Conservation (phyloP, 805 yeast species). For the Sugiyamaella boreocaroliniensis region DNA sequence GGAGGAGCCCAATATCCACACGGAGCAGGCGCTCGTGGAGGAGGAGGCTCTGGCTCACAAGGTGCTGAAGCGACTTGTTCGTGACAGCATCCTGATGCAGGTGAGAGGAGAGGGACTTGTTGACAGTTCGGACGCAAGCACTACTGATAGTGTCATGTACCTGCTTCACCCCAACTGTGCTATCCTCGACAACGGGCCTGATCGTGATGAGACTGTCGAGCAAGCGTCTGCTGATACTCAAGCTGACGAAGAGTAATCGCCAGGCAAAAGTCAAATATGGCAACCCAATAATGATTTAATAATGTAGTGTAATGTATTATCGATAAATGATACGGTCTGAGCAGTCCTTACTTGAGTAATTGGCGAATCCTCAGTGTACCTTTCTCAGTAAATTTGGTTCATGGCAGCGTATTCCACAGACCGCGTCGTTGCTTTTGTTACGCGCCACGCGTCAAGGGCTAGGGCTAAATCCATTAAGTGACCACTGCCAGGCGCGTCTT, state of each 20-base stretch:
- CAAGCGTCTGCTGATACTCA: background rate
- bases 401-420: no score
- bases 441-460: no score
- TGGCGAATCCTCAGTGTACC: no score
- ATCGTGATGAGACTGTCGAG: background rate
- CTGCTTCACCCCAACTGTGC: slow-evolving; percentile 32
- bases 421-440: no score
- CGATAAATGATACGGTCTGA: no score
- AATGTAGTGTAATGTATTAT: background rate
- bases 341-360: no score
- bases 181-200: slow-evolving; percentile 5
- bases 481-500: no score
- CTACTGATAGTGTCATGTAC: slow-evolving; percentile 19
- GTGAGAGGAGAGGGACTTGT: slow-evolving; percentile 39
- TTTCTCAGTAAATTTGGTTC: no score
- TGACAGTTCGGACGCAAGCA: background rate
- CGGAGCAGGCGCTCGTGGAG: slow-evolving; percentile 62
- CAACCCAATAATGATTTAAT: background rate
- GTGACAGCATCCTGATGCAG: slow-evolving; percentile 75
- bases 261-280: no score
- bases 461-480: no score
- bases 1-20: slow-evolving; percentile 60
- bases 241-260: background rate
- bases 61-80: slow-evolving; percentile 75
- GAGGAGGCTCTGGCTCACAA: slow-evolving; percentile 70